These are phyloP conservation scores for Endoconidiophora laricicola DNA, from an alignment of 2,329 filamentous ascomycete species.

Conservation along the genomic window DNA sequence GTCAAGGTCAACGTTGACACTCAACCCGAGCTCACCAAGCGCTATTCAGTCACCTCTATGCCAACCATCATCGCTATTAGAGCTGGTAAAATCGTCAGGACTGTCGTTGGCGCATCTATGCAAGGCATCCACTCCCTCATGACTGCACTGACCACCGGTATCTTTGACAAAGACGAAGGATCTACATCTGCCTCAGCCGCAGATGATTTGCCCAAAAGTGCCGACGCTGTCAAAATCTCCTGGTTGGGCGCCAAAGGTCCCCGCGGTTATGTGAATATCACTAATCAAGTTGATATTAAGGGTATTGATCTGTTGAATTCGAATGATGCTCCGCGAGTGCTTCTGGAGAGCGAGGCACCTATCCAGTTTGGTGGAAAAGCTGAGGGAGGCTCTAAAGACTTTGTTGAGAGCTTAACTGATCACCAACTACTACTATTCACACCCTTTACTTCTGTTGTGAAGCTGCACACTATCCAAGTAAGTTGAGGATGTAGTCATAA, in stretches of 20 bases:
- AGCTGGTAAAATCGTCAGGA: too few relatives aligned
- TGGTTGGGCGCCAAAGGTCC: constrained; percentile 68
- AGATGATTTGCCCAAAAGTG: too few relatives aligned
- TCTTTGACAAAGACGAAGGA: too few relatives aligned
- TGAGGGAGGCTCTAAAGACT: constrained; percentile 41
- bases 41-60: constrained; percentile 59
- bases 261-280: constrained; percentile 69
- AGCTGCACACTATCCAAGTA: constrained; percentile 69
- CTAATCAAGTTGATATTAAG: constrained; percentile 60
- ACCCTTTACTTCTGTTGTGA: constrained; percentile 74
- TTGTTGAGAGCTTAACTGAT: constrained; percentile 91
- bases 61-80: constrained; percentile 58
- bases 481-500: constrained; percentile 15
- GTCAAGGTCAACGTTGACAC: constrained; percentile 72
- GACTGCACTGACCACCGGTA: too few relatives aligned
- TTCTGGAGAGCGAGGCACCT: constrained; percentile 35
- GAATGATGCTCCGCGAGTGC: constrained; percentile 52
- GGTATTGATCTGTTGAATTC: constrained; percentile 79
- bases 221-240: neutral
- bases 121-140: too few relatives aligned
- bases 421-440: constrained; percentile 90
- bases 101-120: too few relatives aligned
- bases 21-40: constrained; percentile 54
- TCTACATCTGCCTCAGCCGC: too few relatives aligned
- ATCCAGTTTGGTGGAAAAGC: constrained; percentile 26